Evolutionary conservation across 148 eudicot genomes (phyloP), one percentile per base, ranked within the genome.

Genomic region (Vaccinium corymbosum): DNA sequence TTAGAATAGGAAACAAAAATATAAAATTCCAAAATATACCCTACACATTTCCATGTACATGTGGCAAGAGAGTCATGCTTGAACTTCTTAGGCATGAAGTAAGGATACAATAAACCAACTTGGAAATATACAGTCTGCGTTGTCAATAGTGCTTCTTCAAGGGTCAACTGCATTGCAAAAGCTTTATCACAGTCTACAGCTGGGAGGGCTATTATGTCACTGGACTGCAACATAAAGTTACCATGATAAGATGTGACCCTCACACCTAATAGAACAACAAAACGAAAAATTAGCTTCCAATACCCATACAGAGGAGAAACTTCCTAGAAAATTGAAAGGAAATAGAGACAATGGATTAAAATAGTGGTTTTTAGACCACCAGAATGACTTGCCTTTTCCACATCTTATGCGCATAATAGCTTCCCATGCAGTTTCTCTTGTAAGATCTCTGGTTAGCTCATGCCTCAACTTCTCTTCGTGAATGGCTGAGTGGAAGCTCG

Each of bases 151-250:
- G 99, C 93, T 79, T 97, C 99, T 90, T 97, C 99, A 85, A 97
- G 95, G 89, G 86, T 86, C 84, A 95, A 86, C 84, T 94, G 99
- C 91, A 91, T 93, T 61, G 96, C 94, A 80, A 91, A 94, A 83
- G 99, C 99, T 89, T 95, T 97, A 81, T 97, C 98, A 89, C 98
- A 97, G 89, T 97, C 99, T 76, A 94, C 98, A 79, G 99, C 98
- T 66, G 99, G 99, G 88, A 97, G 99, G 12, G 99, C 99, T 71
- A 97, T 55, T 85, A 97, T 85, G 89, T 97, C 99, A 71, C 98
- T 95, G 84, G 99, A 97, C 87, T 98, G 86, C 85, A 95, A 89
- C 99, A 97, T 97, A 86, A 97, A 97, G 89, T 97, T 94, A 56
- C 99, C 99, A 87, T 97, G 99, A 87, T 95, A 97, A 56, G 99